Evolutionary conservation across 768 basidiomycete genomes (phyloP).

Genomic region (Auriscalpium microsporum): DNA sequence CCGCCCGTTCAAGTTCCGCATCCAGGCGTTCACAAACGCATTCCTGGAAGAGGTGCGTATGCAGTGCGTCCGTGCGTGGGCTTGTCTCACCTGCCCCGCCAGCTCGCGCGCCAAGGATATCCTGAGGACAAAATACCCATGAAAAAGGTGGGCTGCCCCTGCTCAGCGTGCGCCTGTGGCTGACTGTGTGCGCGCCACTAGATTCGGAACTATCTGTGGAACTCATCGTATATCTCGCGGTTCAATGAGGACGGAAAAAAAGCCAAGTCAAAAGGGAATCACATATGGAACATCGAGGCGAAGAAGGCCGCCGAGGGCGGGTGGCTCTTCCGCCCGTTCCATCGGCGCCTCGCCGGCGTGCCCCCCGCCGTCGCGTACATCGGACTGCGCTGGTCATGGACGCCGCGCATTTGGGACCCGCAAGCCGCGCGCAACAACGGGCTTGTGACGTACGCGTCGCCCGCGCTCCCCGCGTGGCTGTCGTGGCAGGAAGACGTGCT

Average conservation of each 20-base stretch:
- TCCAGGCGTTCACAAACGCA: slow-evolving; percentile 93
- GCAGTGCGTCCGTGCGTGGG: slow-evolving; percentile 4
- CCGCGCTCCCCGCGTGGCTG: slow-evolving; percentile 79
- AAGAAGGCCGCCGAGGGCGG: slow-evolving; percentile 64
- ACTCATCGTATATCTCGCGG: slow-evolving; percentile 85
- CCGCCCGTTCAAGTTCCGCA: slow-evolving; percentile 97
- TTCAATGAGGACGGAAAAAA: slow-evolving; percentile 99
- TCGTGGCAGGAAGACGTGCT: slow-evolving; percentile 78
- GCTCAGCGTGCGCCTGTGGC: slow-evolving; percentile 1
- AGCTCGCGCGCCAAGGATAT: slow-evolving; percentile 81
- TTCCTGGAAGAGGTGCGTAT: slow-evolving; percentile 80
- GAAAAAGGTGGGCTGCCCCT: slow-evolving; percentile 65
- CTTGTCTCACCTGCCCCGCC: slow-evolving; percentile 2
- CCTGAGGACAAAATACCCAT: slow-evolving; percentile 92
- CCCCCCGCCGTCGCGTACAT: slow-evolving; percentile 78
- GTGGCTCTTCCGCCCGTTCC: slow-evolving; percentile 87
- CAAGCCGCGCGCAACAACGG: slow-evolving; percentile 79
- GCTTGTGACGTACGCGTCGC: slow-evolving; percentile 72
- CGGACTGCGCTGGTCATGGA: slow-evolving; percentile 80
- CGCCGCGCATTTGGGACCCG: slow-evolving; percentile 94
- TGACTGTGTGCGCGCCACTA: slow-evolving; percentile 22
- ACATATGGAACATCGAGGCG: slow-evolving; percentile 99
- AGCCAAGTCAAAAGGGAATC: slow-evolving; percentile 97
- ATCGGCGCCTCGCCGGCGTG: slow-evolving; percentile 77
- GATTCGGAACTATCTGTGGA: slow-evolving; percentile 95